Base-by-base conservation (phyloP, 2,329 filamentous ascomycete genomes). In the Aspergillus sp. region DNA sequence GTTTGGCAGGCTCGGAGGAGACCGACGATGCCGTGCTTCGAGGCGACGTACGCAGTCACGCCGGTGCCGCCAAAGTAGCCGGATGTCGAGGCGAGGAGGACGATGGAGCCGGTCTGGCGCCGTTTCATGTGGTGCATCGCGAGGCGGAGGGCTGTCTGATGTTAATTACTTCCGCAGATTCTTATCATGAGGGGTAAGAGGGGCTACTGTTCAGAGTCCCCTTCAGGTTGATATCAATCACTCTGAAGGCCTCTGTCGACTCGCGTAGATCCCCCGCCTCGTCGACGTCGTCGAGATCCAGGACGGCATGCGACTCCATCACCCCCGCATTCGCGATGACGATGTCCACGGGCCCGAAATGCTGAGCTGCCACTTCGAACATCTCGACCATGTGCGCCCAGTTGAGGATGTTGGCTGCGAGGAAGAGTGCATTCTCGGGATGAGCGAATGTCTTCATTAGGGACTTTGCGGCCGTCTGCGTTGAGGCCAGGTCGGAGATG, bases 1-100 rank as follows among this genome's bases (percentile, higher is more conserved):
- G 47, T 41, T 53, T 77, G 72, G 7, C 69, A 72, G 4, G 71
- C 62, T 2, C 75, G 68, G 4, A 72, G 61, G 1, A 77, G 62
- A 1, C 75, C 74, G 0, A 75, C 60, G 2, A 76, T 62, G 1
- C 71, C 75, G 42, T 76, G 74, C 53, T 77, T 76, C 1, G 74
- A 76, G 1, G 74, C 60, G n/a, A 77, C 60, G 48, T 77, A 77
- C 1, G 71, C 73, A 0, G 71, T 61, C 1, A 76, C 73, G 1
- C 72, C 71, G 1, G 73, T 75, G 21, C 72, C 70, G 10, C 74
- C 74, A 47, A 76, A 76, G 56, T 76, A 76, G 9, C 73, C 72
- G 4, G 72, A 76, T 4, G 72, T 76, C 2, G 74, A 76, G 2
- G 69, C 66, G 5, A 76, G 61, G 5, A 77, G 64, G 10, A 76